Evolutionary conservation across 352 stramenopile species (phyloP).

Genomic region (Thraustochytrium sp.): DNA sequence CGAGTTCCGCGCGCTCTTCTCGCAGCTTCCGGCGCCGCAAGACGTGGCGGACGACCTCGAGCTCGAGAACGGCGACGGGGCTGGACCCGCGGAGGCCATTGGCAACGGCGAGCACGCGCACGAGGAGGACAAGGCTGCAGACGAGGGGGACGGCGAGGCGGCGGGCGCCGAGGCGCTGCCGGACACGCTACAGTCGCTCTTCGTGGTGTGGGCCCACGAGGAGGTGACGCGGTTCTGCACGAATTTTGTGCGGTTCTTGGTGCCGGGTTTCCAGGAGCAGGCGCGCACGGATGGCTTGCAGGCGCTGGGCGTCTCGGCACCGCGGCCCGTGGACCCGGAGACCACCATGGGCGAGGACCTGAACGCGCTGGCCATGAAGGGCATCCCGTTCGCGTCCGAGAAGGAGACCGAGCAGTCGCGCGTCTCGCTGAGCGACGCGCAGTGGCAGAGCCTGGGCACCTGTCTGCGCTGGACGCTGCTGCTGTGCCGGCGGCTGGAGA

Average conservation of each 20-base stretch:
- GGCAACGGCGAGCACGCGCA: too few species aligned
- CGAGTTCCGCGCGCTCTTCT: background rate
- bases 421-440: background rate
- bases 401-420: background rate
- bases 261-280: background rate
- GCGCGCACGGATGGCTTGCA: background rate
- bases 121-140: too few species aligned
- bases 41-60: too few species aligned
- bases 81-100: too few species aligned
- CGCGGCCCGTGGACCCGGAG: too few species aligned
- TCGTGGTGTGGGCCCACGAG: conserved; percentile 15
- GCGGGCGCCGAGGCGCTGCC: too few species aligned
- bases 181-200: background rate
- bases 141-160: too few species aligned
- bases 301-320: too few species aligned
- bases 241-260: conserved; percentile 26
- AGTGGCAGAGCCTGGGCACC: background rate
- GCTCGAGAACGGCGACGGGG: too few species aligned
- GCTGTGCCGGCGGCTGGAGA: conserved; percentile 12
- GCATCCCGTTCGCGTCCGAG: conserved; percentile 21
- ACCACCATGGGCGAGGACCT: conserved; percentile 17
- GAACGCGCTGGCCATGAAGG: conserved; percentile 22
- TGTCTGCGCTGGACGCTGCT: conserved; percentile 3
- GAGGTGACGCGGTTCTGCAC: background rate
- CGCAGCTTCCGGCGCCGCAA: background rate